Evolutionary conservation across 495 filamentous ascomycete genomes (phyloP).

Genomic region (Parathielavia hyrcaniae): DNA sequence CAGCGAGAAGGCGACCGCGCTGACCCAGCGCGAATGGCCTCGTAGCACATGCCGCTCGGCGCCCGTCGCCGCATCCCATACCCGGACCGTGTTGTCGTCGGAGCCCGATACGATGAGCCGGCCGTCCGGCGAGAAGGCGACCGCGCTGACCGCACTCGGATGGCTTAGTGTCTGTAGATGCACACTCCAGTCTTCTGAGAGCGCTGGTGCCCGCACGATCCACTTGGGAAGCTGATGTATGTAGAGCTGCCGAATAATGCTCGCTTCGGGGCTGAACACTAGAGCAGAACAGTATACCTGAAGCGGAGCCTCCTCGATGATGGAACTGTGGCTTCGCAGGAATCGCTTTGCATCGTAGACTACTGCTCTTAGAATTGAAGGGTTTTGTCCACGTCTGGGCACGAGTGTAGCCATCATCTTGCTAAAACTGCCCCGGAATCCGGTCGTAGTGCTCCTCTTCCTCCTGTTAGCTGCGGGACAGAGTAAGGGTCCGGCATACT

Average conservation of each 20-base stretch:
- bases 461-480: background rate
- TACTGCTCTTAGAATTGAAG: background rate
- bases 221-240: background rate
- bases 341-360: conserved; percentile 2
- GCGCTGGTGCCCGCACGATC: conserved; percentile 1
- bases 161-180: background rate
- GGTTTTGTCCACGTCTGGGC: background rate
- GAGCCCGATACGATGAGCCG: background rate
- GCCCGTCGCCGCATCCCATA: background rate
- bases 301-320: conserved; percentile 4
- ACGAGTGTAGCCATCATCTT: background rate
- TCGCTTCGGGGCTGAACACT: background rate
- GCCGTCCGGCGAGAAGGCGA: background rate
- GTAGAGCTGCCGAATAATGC: conserved; percentile 4
- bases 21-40: no score
- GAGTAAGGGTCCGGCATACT: background rate
- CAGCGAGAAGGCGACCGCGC: no score
- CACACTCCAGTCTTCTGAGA: conserved; percentile 1
- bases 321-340: background rate
- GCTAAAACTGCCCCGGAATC: background rate
- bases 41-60: no score
- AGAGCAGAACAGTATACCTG: conserved; percentile 2
- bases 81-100: background rate
- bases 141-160: background rate
- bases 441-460: background rate